phyloP scores from a whole-genome alignment of 345 rosid genomes.

The Rhodamnia argentea region DNA sequence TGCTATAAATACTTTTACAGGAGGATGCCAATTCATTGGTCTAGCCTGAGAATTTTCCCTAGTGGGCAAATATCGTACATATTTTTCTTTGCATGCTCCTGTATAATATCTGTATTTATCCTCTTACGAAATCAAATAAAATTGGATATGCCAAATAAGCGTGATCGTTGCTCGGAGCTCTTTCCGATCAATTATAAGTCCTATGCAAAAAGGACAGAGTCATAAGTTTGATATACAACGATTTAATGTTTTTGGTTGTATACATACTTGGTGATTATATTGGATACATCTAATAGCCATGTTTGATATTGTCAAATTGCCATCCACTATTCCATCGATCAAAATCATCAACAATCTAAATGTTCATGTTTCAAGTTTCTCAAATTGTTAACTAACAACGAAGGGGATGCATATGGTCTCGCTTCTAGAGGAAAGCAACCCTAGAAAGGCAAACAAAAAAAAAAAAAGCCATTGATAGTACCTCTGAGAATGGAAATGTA shows the following conservation, averaged over 20 bases:
- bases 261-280: background rate
- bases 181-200: background rate
- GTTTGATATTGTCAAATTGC: background rate
- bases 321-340: background rate
- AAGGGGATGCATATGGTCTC: background rate
- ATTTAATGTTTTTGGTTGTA: background rate
- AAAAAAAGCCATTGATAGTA: background rate
- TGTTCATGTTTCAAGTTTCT: background rate
- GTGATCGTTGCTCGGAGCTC: background rate
- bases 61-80: background rate
- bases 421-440: background rate
- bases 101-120: background rate
- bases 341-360: background rate
- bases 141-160: background rate
- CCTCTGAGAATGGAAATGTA: background rate
- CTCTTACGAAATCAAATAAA: background rate
- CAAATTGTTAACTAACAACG: background rate
- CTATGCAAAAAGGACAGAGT: background rate
- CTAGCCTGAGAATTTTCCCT: background rate
- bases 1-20: background rate
- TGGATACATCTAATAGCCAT: background rate
- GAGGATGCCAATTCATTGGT: too few species aligned
- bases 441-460: too few species aligned
- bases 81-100: background rate
- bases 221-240: background rate